Evolutionary conservation across 768 basidiomycete species (phyloP).

Genomic region (Boletus eberwhitei): DNA sequence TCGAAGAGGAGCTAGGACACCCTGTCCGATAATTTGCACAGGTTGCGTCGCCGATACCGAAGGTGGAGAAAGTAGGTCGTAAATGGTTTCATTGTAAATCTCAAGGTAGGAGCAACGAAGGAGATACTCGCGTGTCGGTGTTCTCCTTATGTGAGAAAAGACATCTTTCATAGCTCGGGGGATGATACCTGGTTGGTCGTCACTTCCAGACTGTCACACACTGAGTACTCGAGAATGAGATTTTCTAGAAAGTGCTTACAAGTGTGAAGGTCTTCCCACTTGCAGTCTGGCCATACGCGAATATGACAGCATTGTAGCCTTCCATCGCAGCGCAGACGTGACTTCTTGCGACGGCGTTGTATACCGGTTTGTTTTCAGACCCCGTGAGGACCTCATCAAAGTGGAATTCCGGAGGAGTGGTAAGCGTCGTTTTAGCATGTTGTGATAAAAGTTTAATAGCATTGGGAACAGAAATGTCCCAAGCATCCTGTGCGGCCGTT

Average conservation of each 20-base stretch:
- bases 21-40: slow-evolving; percentile 72
- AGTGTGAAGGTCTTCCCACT: slow-evolving; percentile 73
- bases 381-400: slow-evolving; percentile 79
- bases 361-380: slow-evolving; percentile 75
- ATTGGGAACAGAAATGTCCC: slow-evolving; percentile 46
- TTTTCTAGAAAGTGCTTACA: slow-evolving; percentile 26
- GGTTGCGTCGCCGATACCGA: slow-evolving; percentile 48
- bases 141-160: slow-evolving; percentile 76
- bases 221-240: slow-evolving; percentile 34
- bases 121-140: slow-evolving; percentile 84
- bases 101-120: slow-evolving; percentile 95
- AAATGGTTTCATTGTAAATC: slow-evolving; percentile 91
- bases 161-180: slow-evolving; percentile 91
- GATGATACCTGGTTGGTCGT: slow-evolving; percentile 90
- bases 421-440: slow-evolving; percentile 45
- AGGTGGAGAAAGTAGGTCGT: slow-evolving; percentile 81
- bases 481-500: slow-evolving; percentile 47
- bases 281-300: slow-evolving; percentile 91
- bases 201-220: slow-evolving; percentile 55
- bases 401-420: slow-evolving; percentile 48
- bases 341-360: slow-evolving; percentile 68
- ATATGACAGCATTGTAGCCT: slow-evolving; percentile 93
- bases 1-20: slow-evolving; percentile 69
- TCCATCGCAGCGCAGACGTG: slow-evolving; percentile 94
- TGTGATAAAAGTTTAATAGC: slow-evolving; percentile 61